These are phyloP conservation scores for Thyridium curvatum DNA, from an alignment of 2,329 filamentous ascomycete genomes.

Conservation along the genomic window DNA sequence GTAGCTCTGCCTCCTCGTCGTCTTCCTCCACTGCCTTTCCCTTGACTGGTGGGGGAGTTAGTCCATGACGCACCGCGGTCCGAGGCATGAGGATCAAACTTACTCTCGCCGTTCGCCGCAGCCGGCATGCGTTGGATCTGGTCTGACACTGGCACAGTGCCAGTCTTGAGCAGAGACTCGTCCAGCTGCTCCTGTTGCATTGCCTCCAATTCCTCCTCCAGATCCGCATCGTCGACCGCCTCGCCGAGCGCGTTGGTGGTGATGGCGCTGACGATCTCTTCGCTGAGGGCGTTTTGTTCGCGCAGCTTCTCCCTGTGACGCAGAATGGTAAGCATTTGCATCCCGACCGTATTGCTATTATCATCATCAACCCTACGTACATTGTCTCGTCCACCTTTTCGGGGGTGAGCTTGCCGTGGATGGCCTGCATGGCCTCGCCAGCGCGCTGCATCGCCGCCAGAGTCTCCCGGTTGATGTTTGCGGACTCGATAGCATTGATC, in stretches of 20 bases:
- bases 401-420: slow-evolving; percentile 83
- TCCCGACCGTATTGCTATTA: neutral
- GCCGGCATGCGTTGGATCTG: slow-evolving; percentile 71
- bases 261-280: slow-evolving; percentile 87
- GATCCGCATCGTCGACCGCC: slow-evolving; percentile 74
- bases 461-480: slow-evolving; percentile 98
- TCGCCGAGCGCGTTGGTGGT: slow-evolving; percentile 63
- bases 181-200: slow-evolving; percentile 91
- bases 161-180: slow-evolving; percentile 87
- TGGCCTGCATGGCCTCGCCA: slow-evolving; percentile 83
- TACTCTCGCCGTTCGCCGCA: slow-evolving; percentile 69
- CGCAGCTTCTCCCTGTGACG: slow-evolving; percentile 71
- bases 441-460: slow-evolving; percentile 90
- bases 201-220: slow-evolving; percentile 78
- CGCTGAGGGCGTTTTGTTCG: slow-evolving; percentile 87
- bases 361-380: slow-evolving; percentile 47
- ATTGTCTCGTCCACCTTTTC: slow-evolving; percentile 95
- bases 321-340: slow-evolving; percentile 20
- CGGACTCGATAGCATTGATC: slow-evolving; percentile 93
- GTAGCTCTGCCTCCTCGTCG: slow-evolving; percentile 91
- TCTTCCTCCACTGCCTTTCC: slow-evolving; percentile 64
- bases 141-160: slow-evolving; percentile 74
- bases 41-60: slow-evolving; percentile 33
- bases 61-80: neutral
- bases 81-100: slow-evolving; percentile 31